Conservation (phyloP, 108 stramenopile genomes). For the Discostella pseudostelligera region DNA sequence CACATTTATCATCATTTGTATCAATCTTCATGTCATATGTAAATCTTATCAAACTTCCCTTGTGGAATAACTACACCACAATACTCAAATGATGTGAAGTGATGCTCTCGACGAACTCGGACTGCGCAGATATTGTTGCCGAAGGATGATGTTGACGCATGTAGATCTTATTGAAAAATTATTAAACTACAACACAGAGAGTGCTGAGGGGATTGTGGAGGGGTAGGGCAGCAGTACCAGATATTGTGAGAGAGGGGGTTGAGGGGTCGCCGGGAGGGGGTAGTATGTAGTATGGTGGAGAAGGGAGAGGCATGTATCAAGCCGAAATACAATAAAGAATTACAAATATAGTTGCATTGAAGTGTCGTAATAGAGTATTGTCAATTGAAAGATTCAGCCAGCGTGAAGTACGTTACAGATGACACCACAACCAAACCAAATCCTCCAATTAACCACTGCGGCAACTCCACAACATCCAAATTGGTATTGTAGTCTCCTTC, state of each 20-base stretch:
- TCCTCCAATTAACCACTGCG: conserved; percentile 38
- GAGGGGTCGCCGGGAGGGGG: too few species aligned
- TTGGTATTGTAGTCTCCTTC: conserved; percentile 14
- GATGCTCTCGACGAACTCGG: conserved; percentile 97
- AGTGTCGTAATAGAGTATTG: background rate
- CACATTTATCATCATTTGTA: too few species aligned
- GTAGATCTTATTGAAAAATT: conserved; percentile 99
- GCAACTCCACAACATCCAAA: conserved; percentile 22
- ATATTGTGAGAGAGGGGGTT: too few species aligned
- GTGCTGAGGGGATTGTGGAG: conserved; percentile 54
- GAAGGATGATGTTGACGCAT: conserved; percentile 99
- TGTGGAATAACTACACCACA: too few species aligned
- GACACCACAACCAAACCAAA: conserved; percentile 52
- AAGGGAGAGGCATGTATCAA: too few species aligned
- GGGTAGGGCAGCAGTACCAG: background rate
- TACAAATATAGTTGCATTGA: too few species aligned
- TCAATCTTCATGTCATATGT: too few species aligned
- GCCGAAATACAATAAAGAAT: too few species aligned
- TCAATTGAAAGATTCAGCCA: conserved; percentile 28
- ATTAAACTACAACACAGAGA: conserved; percentile 98
- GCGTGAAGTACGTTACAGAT: conserved; percentile 50
- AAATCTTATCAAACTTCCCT: too few species aligned
- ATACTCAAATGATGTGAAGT: conserved; percentile 37
- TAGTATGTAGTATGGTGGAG: too few species aligned
- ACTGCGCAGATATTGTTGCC: conserved; percentile 98